Conservation (phyloP, 2,329 filamentous ascomycete genomes). For the Neonectria magnoliae region DNA sequence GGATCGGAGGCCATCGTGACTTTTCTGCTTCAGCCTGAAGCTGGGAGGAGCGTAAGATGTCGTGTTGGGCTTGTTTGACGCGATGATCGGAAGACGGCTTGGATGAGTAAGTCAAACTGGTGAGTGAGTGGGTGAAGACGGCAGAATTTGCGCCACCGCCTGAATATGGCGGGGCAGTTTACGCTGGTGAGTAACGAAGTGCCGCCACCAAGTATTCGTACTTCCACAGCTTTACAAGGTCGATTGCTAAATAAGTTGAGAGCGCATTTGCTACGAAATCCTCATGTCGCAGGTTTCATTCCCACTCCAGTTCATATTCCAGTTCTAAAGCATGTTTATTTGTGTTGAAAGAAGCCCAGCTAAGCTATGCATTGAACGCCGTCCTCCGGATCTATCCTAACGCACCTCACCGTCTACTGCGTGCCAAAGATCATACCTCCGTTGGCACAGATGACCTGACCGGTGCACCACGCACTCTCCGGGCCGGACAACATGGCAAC, state of each 20-base stretch:
- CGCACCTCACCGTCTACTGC: constrained; percentile 30
- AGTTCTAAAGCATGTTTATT: constrained; percentile 9
- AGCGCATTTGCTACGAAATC: neutral
- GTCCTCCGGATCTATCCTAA: constrained; percentile 17
- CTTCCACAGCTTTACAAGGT: neutral
- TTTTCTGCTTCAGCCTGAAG: constrained; percentile 25
- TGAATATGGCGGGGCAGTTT: constrained; percentile 39
- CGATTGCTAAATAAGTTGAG: neutral
- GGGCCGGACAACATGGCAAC: constrained; percentile 41
- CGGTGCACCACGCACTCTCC: constrained; percentile 42
- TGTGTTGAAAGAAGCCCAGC: constrained; percentile 20
- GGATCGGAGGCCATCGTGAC: constrained; percentile 54
- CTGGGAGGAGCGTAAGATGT: neutral
- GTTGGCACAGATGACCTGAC: constrained; percentile 44
- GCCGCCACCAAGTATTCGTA: neutral
- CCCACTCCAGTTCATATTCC: neutral
- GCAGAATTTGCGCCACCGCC: constrained; percentile 46
- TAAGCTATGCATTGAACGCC: constrained; percentile 33
- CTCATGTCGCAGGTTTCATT: neutral
- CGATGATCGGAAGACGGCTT: constrained; percentile 7
- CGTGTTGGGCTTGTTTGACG: neutral
- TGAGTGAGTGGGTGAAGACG: constrained; percentile 25
- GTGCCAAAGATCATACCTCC: constrained; percentile 44
- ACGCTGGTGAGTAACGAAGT: neutral
- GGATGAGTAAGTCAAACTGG: constrained; percentile 38